Base-by-base conservation (phyloP, 305 asterid genomes). In the Andrographis paniculata region DNA sequence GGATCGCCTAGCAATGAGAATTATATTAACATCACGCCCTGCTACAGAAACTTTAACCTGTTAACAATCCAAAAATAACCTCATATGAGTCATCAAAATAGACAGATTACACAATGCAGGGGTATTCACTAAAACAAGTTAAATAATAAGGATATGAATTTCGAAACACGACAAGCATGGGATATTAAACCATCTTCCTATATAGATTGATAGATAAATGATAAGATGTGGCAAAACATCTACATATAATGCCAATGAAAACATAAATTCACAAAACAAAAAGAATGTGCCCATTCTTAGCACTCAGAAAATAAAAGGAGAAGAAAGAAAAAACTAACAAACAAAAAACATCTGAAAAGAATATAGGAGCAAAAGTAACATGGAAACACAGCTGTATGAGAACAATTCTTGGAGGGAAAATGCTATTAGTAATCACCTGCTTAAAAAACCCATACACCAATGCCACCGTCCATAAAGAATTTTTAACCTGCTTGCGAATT, bases 1-100 rank as follows among this genome's bases (percentile, higher is more conserved):
- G 6, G 99, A 91, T 27, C 96, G 85, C 43, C 99, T 78, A 27
- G 99, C 93, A 66, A 91, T 70, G 28, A 91, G 93, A 61, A 82
- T 83, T 51, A 91, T 66, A 47, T 52, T 50, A 65, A 80, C 75
- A 20, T 70, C 78, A 47, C 76, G 73, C 41, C 77, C 85, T 53
- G 76, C 61, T 66, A 66, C 52, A 6, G 91, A 72, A 48, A 80
- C 81, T 45, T 74, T 62, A 59, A 75, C 93, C 99, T 91, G 74
- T 63, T 31, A 52, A 23, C 55, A 52, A 20, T 39, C 14, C 3
- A 18, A 55, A 40, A 15, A 5, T 39, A 52, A 47, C 31, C 66
- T 53, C 50, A 58, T 20, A 20, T 7, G 19, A 53, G 56, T 12
- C 24, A 53, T 12, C 24, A 1, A 42, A 9, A 45, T 20, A 45